These are phyloP conservation scores for Aspergillus sp. DNA, from an alignment of 2,329 filamentous ascomycete genomes.

Conservation along the genomic window DNA sequence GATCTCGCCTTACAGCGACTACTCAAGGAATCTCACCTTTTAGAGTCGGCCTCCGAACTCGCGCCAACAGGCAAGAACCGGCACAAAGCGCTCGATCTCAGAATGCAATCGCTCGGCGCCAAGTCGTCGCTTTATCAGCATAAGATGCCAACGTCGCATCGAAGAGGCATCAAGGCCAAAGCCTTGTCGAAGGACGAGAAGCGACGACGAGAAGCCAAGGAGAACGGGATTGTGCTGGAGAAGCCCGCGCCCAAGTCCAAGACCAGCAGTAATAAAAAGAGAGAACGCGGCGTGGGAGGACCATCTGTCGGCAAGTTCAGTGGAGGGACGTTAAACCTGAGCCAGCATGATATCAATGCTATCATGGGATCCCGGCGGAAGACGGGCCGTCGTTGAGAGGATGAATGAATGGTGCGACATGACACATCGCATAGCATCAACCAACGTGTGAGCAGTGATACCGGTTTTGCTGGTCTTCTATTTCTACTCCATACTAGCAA, in stretches of 20 bases:
- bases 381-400: constrained; percentile 20
- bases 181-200: constrained; percentile 57
- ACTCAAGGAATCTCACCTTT: constrained; percentile 82
- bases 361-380: constrained; percentile 51
- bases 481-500: background rate
- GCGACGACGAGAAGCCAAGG: constrained; percentile 68
- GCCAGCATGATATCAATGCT: constrained; percentile 63
- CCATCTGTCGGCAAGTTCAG: constrained; percentile 73
- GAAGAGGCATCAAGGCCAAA: constrained; percentile 73
- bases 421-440: background rate
- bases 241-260: constrained; percentile 33
- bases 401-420: background rate
- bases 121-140: constrained; percentile 65
- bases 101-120: constrained; percentile 72
- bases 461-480: too few species aligned
- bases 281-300: constrained; percentile 60
- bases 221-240: constrained; percentile 88
- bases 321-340: constrained; percentile 71
- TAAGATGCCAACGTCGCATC: constrained; percentile 81
- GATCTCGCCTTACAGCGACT: constrained; percentile 88
- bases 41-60: constrained; percentile 51
- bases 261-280: constrained; percentile 30
- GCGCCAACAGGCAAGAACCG: constrained; percentile 62
- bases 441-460: background rate
- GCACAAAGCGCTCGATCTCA: constrained; percentile 73